Evolutionary conservation across 352 stramenopile genomes (phyloP), one percentile per base, ranked within the genome.

Genomic region (Pythium graminicola): DNA sequence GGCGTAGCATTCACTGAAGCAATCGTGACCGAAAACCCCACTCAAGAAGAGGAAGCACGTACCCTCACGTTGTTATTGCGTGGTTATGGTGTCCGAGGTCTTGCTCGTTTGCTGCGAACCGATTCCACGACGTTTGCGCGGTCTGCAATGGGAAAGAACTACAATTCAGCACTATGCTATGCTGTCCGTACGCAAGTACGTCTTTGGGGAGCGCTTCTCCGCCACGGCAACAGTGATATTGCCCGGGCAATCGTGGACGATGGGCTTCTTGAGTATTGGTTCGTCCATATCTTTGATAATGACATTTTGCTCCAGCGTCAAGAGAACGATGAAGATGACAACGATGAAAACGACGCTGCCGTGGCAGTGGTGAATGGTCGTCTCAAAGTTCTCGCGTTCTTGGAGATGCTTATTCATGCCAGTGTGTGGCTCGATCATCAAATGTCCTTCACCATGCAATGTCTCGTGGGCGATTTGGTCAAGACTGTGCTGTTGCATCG

Each of bases 201-300:
- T n/a, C 46, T 62, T 6, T 62, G 54, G 54, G 23, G 43, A 5
- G 49, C 54, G n/a, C 29, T 62, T 13, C 36, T 62, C 3, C 20
- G 22, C 5, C 39, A 24, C 19, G 31, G 54, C 35, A 47, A 57
- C n/a, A 38, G 38, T 7, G 47, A 56, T 23, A 24, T 57, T 32
- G 46, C 33, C 24, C 47, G 41, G 0, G 38, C 22, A 6, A 35
- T 62, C 31, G 17, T 62, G 1, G 47, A 50, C 16, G 40, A 47
- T 1, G 54, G 31, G 6, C 31, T 62, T 1, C 1, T 57, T 2
- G 40, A 39, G 1, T 36, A 57, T 29, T 57, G 39, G 54, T 14
- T 52, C 22, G 8, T 29, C 1, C 6, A 31, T 0, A 13, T 42
- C 5, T 31, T 57, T 29, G 40, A 55, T 19, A 28, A 31, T 23